Evolutionary conservation across 352 stramenopile genomes (phyloP).

Genomic region (Pythium aphanidermatum): DNA sequence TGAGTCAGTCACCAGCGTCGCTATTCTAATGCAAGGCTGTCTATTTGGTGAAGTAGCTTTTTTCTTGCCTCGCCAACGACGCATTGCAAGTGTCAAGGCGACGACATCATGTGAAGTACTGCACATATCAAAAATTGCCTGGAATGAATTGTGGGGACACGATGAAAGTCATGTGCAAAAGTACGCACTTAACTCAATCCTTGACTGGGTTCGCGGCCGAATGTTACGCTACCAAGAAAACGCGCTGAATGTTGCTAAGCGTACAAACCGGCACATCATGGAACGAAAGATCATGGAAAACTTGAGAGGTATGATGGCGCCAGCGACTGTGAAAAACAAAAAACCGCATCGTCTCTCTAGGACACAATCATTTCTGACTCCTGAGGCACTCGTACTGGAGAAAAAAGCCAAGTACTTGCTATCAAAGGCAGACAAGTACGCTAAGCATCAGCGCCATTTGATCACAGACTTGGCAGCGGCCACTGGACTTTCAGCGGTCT

Average conservation of each 20-base stretch:
- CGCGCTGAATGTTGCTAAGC: conserved; percentile 32
- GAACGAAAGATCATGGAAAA: conserved; percentile 25
- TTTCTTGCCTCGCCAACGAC: conserved; percentile 50
- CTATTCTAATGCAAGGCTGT: conserved; percentile 48
- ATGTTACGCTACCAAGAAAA: conserved; percentile 34
- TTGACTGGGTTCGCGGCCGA: conserved; percentile 47
- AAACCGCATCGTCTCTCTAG: too few species aligned
- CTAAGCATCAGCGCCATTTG: conserved; percentile 12
- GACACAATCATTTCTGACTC: conserved; percentile 23
- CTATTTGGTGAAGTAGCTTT: conserved; percentile 70
- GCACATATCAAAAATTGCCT: conserved; percentile 50
- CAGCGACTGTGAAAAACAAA: not conserved
- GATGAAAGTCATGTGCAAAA: conserved; percentile 44
- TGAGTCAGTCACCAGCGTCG: conserved; percentile 39
- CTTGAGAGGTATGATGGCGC: conserved; percentile 23
- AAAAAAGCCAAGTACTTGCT: conserved; percentile 62
- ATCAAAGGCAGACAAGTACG: conserved; percentile 33
- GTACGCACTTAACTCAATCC: conserved; percentile 46
- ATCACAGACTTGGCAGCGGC: not conserved
- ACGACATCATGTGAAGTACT: conserved; percentile 59
- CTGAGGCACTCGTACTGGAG: conserved; percentile 42
- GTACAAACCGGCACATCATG: conserved; percentile 29
- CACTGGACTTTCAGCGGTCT: not conserved
- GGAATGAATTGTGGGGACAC: conserved; percentile 55
- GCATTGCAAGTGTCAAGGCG: conserved; percentile 54